Conservation (phyloP, 2,329 filamentous ascomycete genomes). For the Fusarium pseudoanthophilum region DNA sequence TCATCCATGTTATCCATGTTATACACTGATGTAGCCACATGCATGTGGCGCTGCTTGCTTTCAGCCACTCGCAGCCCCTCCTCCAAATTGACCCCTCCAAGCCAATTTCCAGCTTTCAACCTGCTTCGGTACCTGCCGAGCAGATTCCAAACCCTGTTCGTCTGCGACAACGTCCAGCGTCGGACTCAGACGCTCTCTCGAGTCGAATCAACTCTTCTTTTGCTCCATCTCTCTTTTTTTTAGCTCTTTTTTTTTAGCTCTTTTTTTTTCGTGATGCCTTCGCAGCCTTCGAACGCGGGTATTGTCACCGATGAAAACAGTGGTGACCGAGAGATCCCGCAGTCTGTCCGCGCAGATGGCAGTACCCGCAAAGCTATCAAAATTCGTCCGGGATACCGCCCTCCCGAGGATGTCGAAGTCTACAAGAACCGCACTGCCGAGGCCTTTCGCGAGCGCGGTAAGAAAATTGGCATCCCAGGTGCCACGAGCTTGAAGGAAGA, state of each 20-base stretch:
- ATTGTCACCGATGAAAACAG: slow-evolving; percentile 80
- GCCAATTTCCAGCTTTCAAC: slow-evolving; percentile 6
- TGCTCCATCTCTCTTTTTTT: not conserved
- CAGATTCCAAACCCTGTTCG: slow-evolving; percentile 18
- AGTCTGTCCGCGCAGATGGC: slow-evolving; percentile 87
- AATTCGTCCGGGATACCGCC: slow-evolving; percentile 91
- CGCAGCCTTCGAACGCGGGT: slow-evolving; percentile 69
- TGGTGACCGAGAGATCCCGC: slow-evolving; percentile 89
- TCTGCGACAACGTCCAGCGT: slow-evolving; percentile 4
- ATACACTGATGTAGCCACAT: slow-evolving; percentile 9
- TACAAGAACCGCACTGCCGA: slow-evolving; percentile 95
- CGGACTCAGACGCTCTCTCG: not conserved
- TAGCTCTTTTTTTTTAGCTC: not conserved
- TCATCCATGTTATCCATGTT: not conserved
- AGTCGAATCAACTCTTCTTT: not conserved
- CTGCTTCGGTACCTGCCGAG: slow-evolving; percentile 35
- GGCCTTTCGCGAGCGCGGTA: slow-evolving; percentile 80
- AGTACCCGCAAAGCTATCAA: slow-evolving; percentile 94
- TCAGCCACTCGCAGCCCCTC: slow-evolving; percentile 19
- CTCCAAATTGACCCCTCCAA: slow-evolving; percentile 30
- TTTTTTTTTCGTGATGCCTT: slow-evolving; percentile 55
- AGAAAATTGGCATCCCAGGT: slow-evolving; percentile 74
- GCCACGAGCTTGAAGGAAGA: slow-evolving; percentile 69
- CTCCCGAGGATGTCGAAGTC: slow-evolving; percentile 93
- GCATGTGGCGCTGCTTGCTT: slow-evolving; percentile 10